Percentiles rank a stretch among this genome's conserved stretches.
These are phyloP conservation scores for Fraxinus albicans DNA, from an alignment of 305 asterid species.

Conservation along the genomic window DNA sequence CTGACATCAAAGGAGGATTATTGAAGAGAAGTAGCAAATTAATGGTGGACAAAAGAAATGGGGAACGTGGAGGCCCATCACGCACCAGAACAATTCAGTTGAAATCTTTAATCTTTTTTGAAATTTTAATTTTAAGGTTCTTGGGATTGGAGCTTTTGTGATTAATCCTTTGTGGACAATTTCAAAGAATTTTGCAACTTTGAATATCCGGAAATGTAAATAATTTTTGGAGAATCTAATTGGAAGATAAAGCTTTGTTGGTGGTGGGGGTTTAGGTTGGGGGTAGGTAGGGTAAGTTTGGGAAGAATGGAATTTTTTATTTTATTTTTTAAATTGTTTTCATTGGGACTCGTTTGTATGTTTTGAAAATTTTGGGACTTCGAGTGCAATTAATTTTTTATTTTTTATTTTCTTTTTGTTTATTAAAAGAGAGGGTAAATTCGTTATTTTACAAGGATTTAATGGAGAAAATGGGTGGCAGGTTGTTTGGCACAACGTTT, in stretches of 20 bases:
- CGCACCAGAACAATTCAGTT: not conserved
- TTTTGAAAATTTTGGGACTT: not conserved
- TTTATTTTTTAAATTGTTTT: too few species aligned
- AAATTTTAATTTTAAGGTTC: not conserved
- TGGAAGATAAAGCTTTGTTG: constrained; percentile 13
- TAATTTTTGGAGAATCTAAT: constrained; percentile 41
- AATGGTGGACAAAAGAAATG: not conserved
- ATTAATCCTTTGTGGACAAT: not conserved
- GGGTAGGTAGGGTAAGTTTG: not conserved
- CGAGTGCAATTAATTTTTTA: not conserved
- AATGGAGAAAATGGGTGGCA: not conserved
- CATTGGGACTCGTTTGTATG: not conserved
- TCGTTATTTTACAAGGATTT: not conserved
- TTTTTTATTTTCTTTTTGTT: not conserved
- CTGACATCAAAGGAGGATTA: not conserved
- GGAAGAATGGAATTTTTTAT: not conserved
- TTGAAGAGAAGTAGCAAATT: not conserved
- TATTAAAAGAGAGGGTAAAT: not conserved
- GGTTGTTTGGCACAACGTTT: not conserved
- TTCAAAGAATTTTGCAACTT: not conserved
- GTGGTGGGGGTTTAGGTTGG: not conserved
- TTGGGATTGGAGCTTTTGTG: not conserved
- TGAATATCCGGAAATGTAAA: constrained; percentile 44
- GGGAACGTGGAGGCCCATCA: constrained; percentile 1
- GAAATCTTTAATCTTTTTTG: not conserved